Base-by-base conservation (phyloP, 2,329 filamentous ascomycete species). In the Claviceps sp. region DNA sequence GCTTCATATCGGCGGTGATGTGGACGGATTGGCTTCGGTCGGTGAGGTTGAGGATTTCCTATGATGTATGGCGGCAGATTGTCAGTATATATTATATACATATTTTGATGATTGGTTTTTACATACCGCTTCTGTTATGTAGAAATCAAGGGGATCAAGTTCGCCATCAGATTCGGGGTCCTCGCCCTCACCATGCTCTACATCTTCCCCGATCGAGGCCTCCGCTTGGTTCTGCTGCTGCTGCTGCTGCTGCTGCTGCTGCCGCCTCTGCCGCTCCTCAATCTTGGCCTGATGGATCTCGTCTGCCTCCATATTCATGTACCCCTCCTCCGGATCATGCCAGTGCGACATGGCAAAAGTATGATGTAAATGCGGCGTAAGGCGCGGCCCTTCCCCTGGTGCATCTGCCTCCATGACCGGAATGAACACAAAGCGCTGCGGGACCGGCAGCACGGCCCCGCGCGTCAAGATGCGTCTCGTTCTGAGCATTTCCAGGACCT, bases 271-370 rank as follows among this genome's bases (percentile, higher is more conserved):
- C 52, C 55, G 60, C 23, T 59, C 60, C 34, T 63, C 61, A 29
- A 29, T 29, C 29, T 29, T 29, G 29, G 9, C 29, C 29, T 29
- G 8, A 29, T 8, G 9, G 29, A 29, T 29, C 23, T 66, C 63
- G n/a, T 62, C 55, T 38, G 87, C 83, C 54, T 94, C 86, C 0
- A 91, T 66, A 56, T 93, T 86, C 4, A 82, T 75, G 55, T 89
- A 85, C 0, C 85, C 87, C 62, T 91, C 81, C 1, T 78, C 73
- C 0, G 77, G 74, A 52, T 83, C 77, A 61, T 97, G 89, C 70
- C 83, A 87, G 65, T 97, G 90, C 0, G 87, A 91, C 53, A 97
- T 82, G 63, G 89, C 88, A 58, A 97, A 84, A 56, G 86, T 80
- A 53, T 97, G 88, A 60, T 89, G 94, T 66, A 84, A 63, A 58